Evolutionary conservation across 2,329 filamentous ascomycete species (phyloP).

Genomic region (Akanthomyces dipterigenus): DNA sequence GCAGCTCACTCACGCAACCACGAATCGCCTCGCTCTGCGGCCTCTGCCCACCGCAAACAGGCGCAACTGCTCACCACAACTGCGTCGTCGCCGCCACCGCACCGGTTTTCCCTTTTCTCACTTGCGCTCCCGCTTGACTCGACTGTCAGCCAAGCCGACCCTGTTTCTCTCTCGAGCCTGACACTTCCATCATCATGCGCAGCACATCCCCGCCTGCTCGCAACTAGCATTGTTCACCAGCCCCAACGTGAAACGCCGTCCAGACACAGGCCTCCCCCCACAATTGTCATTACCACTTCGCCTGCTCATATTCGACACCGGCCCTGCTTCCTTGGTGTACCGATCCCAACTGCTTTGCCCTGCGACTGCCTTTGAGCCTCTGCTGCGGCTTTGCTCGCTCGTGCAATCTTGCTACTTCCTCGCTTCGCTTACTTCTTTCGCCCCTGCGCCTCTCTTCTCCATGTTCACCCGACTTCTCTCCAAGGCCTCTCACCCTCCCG

Average conservation of each 20-base stretch:
- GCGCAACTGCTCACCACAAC: not conserved
- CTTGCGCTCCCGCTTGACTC: not conserved
- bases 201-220: constrained; percentile 14
- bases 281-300: not conserved
- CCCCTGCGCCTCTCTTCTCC: constrained; percentile 18
- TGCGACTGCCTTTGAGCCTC: not conserved
- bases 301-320: not conserved
- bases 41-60: not conserved
- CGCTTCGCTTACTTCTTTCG: not conserved
- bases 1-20: not conserved
- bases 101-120: not conserved
- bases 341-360: not conserved
- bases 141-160: constrained; percentile 7
- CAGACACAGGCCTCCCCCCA: constrained; percentile 13
- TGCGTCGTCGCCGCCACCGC: not conserved
- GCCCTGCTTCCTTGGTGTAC: not conserved
- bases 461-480: constrained; percentile 33
- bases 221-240: constrained; percentile 21
- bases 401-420: not conserved
- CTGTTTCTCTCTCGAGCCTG: constrained; percentile 5
- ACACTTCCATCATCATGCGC: constrained; percentile 18
- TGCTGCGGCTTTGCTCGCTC: not conserved
- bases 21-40: constrained; percentile 1
- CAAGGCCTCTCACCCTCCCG: constrained; percentile 17
- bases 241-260: constrained; percentile 21